Percentiles rank a stretch among this genome's conserved stretches.
These are phyloP conservation scores for Pisolithus microcarpus DNA, from an alignment of 768 basidiomycete genomes.

Conservation along the genomic window DNA sequence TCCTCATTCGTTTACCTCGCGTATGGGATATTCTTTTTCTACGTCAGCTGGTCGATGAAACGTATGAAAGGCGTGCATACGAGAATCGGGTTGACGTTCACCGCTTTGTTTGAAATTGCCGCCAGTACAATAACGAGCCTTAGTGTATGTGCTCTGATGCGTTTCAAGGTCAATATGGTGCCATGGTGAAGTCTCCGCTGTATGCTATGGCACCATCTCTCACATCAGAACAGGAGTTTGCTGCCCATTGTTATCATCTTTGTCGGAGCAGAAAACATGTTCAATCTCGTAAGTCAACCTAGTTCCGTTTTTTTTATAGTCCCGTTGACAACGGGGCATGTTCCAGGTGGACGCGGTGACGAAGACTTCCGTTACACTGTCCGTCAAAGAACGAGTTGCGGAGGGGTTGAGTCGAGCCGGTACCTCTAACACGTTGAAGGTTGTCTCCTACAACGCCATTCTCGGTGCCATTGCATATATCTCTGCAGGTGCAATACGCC, in stretches of 20 bases:
- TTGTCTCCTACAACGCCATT: slow-evolving; percentile 77
- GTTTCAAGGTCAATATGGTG: slow-evolving; percentile 84
- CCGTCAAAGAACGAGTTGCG: slow-evolving; percentile 89
- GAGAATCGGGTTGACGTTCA: slow-evolving; percentile 84
- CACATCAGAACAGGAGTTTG: slow-evolving; percentile 52
- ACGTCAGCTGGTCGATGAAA: slow-evolving; percentile 69
- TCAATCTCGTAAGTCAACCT: slow-evolving; percentile 63
- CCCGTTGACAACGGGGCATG: slow-evolving; percentile 19
- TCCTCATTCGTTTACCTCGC: slow-evolving; percentile 69
- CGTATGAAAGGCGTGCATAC: slow-evolving; percentile 84
- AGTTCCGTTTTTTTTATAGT: neutral
- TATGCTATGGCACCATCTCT: slow-evolving; percentile 3
- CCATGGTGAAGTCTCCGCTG: slow-evolving; percentile 56
- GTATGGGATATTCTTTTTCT: slow-evolving; percentile 67
- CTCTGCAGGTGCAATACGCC: slow-evolving; percentile 73
- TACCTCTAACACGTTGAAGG: slow-evolving; percentile 87
- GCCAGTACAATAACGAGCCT: slow-evolving; percentile 92
- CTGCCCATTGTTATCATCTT: slow-evolving; percentile 93
- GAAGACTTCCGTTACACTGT: slow-evolving; percentile 75
- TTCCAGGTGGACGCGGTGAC: slow-evolving; percentile 75
- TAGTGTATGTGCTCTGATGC: slow-evolving; percentile 85
- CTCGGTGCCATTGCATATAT: slow-evolving; percentile 71
- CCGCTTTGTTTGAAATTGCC: slow-evolving; percentile 84
- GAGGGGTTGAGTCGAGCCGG: slow-evolving; percentile 85
- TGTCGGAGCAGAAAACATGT: slow-evolving; percentile 97